These are phyloP conservation scores for Crithidia sp. DNA, from an alignment of 208 protist species.

Conservation along the genomic window DNA sequence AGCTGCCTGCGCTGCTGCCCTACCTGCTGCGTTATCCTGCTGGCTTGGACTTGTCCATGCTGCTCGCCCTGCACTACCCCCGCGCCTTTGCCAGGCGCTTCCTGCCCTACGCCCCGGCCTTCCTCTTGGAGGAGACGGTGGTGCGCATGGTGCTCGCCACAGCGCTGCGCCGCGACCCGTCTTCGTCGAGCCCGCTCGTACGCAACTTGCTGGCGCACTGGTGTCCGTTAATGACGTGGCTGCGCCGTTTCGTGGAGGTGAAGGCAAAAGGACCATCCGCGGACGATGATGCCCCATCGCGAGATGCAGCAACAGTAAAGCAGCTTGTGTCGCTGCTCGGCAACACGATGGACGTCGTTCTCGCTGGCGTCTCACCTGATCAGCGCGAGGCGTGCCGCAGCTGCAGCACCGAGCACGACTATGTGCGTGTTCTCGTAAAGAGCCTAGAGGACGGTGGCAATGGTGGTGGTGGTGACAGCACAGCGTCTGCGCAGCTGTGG, in stretches of 20 bases:
- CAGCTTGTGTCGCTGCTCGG: conserved; percentile 65
- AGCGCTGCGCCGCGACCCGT: conserved; percentile 37
- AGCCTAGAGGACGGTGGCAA: background rate
- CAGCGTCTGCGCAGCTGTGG: conserved; percentile 44
- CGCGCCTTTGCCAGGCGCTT: conserved; percentile 57
- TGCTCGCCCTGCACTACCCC: conserved; percentile 44
- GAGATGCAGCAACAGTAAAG: conserved; percentile 17
- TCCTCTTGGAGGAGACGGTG: conserved; percentile 52
- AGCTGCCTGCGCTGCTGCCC: conserved; percentile 69
- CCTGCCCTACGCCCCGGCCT: conserved; percentile 46
- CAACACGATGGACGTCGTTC: conserved; percentile 62
- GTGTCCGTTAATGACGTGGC: conserved; percentile 51
- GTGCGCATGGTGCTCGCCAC: conserved; percentile 41
- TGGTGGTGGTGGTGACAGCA: background rate
- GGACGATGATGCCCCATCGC: background rate
- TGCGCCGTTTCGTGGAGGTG: conserved; percentile 38
- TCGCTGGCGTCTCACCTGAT: conserved; percentile 46
- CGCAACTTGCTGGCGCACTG: conserved; percentile 59
- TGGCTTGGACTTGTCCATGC: conserved; percentile 40
- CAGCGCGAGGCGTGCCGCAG: conserved; percentile 40
- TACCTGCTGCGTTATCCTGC: conserved; percentile 58
- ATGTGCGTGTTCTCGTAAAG: conserved; percentile 13
- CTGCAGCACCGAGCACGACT: conserved; percentile 9
- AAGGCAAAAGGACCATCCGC: conserved; percentile 9
- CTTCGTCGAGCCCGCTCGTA: conserved; percentile 44